Evolutionary conservation across 495 filamentous ascomycete genomes (phyloP).

Genomic region (Ascodesmis nigricans): DNA sequence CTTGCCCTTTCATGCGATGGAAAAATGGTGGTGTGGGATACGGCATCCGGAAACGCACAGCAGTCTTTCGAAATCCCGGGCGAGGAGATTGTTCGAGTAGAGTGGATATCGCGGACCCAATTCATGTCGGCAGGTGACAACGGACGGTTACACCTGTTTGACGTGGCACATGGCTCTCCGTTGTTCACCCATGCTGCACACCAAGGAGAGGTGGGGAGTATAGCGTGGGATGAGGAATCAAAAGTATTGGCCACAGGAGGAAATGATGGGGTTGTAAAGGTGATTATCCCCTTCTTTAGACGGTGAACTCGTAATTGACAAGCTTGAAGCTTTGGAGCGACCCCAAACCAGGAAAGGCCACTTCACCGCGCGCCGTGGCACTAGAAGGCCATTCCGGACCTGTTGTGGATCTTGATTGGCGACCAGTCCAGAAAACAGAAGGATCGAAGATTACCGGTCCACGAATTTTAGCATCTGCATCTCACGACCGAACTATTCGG

Average conservation of each 20-base stretch:
- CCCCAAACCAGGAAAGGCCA: constrained; percentile 8
- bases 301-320: no score
- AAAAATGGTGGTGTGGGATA: constrained; percentile 30
- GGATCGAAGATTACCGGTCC: no score
- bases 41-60: constrained; percentile 23
- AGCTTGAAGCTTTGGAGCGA: no score
- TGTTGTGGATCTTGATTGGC: constrained; percentile 15
- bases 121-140: constrained; percentile 34
- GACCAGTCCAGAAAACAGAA: constrained; percentile 10
- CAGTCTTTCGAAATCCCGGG: constrained; percentile 23
- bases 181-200: constrained; percentile 5
- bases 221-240: constrained; percentile 18
- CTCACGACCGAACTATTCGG: constrained; percentile 15
- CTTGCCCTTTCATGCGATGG: constrained; percentile 35
- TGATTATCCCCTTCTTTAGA: no score
- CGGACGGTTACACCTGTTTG: constrained; percentile 15
- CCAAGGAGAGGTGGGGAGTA: constrained; percentile 11
- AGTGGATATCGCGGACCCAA: constrained; percentile 35
- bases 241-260: constrained; percentile 19
- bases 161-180: constrained; percentile 8
- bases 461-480: constrained; percentile 18
- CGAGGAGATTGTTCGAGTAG: constrained; percentile 27
- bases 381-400: constrained; percentile 10
- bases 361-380: constrained; percentile 6
- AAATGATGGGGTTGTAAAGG: constrained; percentile 8